Evolutionary conservation across 805 yeast species (phyloP).

Genomic region (Blastobotrys parvus): DNA sequence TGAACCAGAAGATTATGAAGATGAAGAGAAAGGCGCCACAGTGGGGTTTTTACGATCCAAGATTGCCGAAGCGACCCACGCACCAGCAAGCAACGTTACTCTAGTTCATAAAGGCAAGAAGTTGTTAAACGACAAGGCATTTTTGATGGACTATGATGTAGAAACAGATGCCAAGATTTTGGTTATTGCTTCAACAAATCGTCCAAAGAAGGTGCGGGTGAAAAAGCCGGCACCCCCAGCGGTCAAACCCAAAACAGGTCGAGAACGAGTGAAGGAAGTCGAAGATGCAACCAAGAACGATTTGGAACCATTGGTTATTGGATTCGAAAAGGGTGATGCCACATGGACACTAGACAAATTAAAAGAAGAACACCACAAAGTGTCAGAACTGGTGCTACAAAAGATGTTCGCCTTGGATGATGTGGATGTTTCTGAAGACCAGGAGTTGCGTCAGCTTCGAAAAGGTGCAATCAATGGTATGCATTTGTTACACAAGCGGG

Average conservation of each 20-base stretch:
- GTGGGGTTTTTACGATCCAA: conserved; percentile 53
- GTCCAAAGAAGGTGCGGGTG: conserved; percentile 3
- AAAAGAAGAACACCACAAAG: conserved; percentile 22
- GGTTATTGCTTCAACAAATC: conserved; percentile 12
- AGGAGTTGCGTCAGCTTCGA: conserved; percentile 25
- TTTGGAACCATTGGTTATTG: neutral
- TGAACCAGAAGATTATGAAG: conserved; percentile 19
- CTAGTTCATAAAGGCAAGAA: conserved; percentile 18
- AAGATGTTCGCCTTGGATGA: conserved; percentile 28
- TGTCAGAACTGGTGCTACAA: conserved; percentile 29
- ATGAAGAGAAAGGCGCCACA: conserved; percentile 56
- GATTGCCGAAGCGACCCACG: conserved; percentile 46
- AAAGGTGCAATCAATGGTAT: conserved; percentile 27
- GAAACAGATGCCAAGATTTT: conserved; percentile 43
- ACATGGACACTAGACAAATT: conserved; percentile 12
- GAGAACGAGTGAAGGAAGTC: conserved; percentile 2
- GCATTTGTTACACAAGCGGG: conserved; percentile 23
- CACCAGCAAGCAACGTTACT: conserved; percentile 5
- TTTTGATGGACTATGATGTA: conserved; percentile 43
- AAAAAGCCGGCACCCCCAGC: conserved; percentile 7
- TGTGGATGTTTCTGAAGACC: conserved; percentile 26
- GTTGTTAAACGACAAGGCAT: conserved; percentile 36
- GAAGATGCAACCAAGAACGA: neutral
- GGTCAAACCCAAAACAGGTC: neutral
- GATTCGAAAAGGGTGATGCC: conserved; percentile 1